Evolutionary conservation across 495 filamentous ascomycete genomes (phyloP).

Genomic region (Hypoxylon intermedium): DNA sequence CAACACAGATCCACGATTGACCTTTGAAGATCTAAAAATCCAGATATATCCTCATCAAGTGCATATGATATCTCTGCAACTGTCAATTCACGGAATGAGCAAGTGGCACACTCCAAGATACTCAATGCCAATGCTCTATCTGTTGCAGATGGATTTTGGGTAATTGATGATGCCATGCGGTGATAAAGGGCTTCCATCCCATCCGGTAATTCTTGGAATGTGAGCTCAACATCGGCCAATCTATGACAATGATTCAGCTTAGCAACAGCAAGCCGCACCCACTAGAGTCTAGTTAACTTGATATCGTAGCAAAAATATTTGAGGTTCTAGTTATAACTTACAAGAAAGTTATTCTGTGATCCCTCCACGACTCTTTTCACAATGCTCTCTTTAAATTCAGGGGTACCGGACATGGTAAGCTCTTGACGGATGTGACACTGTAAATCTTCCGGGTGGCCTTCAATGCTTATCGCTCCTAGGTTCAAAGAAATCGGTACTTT

Average conservation of each 20-base stretch:
- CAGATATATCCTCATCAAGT: constrained; percentile 26
- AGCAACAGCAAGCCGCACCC: constrained; percentile 47
- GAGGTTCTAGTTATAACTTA: neutral
- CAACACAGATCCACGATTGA: constrained; percentile 50
- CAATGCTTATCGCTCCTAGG: constrained; percentile 3
- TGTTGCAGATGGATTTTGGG: constrained; percentile 5
- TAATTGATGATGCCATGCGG: constrained; percentile 46
- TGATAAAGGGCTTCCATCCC: constrained; percentile 52
- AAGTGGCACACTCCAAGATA: constrained; percentile 44
- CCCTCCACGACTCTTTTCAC: constrained; percentile 23
- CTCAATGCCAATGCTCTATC: constrained; percentile 38
- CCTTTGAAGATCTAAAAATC: constrained; percentile 44
- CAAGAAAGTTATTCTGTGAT: constrained; percentile 40
- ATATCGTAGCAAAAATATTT: neutral
- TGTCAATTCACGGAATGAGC: constrained; percentile 41
- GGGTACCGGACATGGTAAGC: constrained; percentile 16
- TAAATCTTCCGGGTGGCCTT: constrained; percentile 39
- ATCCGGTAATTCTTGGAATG: constrained; percentile 47
- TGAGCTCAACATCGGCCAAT: constrained; percentile 34
- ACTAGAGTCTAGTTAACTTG: constrained; percentile 5
- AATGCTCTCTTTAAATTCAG: constrained; percentile 15
- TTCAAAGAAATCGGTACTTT: constrained; percentile 4
- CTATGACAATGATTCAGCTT: constrained; percentile 43
- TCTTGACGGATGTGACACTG: constrained; percentile 29
- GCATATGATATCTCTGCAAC: constrained; percentile 44